These are phyloP conservation scores for Albugo laibachii DNA, from an alignment of 352 stramenopile species.

Conservation along the genomic window DNA sequence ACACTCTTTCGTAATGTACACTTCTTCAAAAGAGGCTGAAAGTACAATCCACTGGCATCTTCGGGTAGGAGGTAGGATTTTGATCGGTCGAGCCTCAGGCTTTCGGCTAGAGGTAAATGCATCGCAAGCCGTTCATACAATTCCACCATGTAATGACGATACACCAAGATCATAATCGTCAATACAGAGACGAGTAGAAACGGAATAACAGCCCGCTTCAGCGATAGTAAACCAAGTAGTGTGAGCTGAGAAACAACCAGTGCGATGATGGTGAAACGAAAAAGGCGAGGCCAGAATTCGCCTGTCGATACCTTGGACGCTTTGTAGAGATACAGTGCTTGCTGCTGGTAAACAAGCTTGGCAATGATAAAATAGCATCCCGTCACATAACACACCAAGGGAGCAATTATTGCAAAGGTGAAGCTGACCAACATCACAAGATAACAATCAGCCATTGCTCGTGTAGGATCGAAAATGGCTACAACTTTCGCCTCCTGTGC, in stretches of 20 bases:
- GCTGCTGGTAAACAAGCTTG: slow-evolving; percentile 45
- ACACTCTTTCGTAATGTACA: too few relatives aligned
- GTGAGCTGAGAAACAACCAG: slow-evolving; percentile 40
- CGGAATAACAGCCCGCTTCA: slow-evolving; percentile 30
- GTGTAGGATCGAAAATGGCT: slow-evolving; percentile 52
- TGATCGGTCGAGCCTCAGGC: too few relatives aligned
- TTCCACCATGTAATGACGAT: too few relatives aligned
- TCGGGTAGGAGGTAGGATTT: too few relatives aligned
- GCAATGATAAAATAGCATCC: slow-evolving; percentile 47
- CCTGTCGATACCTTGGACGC: slow-evolving; percentile 29
- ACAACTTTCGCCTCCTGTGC: slow-evolving; percentile 22
- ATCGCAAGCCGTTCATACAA: too few relatives aligned
- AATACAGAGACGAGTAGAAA: slow-evolving; percentile 1
- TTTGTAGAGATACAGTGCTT: slow-evolving; percentile 54
- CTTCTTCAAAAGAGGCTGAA: too few relatives aligned
- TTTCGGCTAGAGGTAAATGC: too few relatives aligned
- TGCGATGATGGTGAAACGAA: slow-evolving; percentile 36
- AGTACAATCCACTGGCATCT: too few relatives aligned
- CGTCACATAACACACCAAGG: slow-evolving; percentile 57
- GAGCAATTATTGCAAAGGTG: slow-evolving; percentile 60
- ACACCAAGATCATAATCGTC: too few relatives aligned
- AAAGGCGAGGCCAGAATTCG: slow-evolving; percentile 46
- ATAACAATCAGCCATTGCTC: slow-evolving; percentile 32
- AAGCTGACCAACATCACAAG: slow-evolving; percentile 50
- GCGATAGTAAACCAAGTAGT: slow-evolving; percentile 38